Percentiles rank a stretch among this genome's conserved stretches.
Evolutionary conservation across 768 basidiomycete species (phyloP).

Genomic region (Collybia sordida): DNA sequence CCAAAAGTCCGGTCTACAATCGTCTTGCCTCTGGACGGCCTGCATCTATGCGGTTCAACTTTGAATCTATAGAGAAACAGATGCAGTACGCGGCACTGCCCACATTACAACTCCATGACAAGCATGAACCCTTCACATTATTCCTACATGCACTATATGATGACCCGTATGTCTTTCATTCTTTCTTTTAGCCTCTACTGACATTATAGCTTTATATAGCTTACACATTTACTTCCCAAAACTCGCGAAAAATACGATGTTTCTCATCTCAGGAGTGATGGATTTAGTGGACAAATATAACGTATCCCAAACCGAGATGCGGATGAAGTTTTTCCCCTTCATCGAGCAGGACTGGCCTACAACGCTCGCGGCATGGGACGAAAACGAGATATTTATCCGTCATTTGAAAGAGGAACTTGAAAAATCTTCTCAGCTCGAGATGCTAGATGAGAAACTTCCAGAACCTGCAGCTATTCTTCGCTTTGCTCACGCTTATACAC

Average conservation of each 20-base stretch:
- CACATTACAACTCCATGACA: slow-evolving; percentile 4
- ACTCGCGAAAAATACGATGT: slow-evolving; percentile 1
- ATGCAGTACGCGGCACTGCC: slow-evolving; percentile 3
- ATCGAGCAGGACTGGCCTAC: slow-evolving; percentile 9
- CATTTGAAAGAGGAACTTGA: slow-evolving; percentile 4
- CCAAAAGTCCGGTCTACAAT: background rate
- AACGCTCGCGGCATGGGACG: slow-evolving; percentile 8
- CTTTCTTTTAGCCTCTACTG: background rate
- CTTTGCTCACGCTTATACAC: slow-evolving; percentile 8
- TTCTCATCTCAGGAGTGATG: slow-evolving; percentile 6
- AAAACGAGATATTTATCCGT: slow-evolving; percentile 2
- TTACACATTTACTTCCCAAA: slow-evolving; percentile 7
- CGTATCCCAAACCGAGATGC: slow-evolving; percentile 1
- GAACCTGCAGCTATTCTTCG: slow-evolving; percentile 6
- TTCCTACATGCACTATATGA: slow-evolving; percentile 10
- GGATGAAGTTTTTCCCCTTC: slow-evolving; percentile 2
- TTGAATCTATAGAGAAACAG: no score
- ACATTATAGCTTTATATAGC: background rate
- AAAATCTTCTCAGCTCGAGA: background rate
- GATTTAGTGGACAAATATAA: slow-evolving; percentile 10
- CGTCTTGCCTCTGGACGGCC: no score
- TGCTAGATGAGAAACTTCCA: slow-evolving; percentile 8
- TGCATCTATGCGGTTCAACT: no score
- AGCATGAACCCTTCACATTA: slow-evolving; percentile 4
- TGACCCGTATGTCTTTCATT: slow-evolving; percentile 1